Conservation (phyloP, 495 filamentous ascomycete genomes). For the Talaromyces liani region DNA sequence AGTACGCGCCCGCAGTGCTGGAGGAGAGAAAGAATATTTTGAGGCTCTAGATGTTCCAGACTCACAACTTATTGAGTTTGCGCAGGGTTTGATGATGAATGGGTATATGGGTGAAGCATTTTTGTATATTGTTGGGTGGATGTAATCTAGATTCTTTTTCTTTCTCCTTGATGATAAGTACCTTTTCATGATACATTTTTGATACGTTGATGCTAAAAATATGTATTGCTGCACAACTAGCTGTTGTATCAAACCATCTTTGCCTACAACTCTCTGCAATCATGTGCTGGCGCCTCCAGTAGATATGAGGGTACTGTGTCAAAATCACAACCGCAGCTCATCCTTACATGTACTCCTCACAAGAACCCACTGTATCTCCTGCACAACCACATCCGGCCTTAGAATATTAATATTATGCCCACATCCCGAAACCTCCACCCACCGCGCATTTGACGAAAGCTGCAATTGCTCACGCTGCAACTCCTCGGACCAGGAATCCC, state of each 20-base stretch:
- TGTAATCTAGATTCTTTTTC: constrained; percentile 7
- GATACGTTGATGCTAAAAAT: background rate
- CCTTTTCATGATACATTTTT: background rate
- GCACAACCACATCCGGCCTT: constrained; percentile 38
- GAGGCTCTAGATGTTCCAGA: constrained; percentile 14
- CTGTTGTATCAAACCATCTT: background rate
- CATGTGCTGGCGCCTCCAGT: background rate
- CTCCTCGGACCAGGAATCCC: constrained; percentile 27
- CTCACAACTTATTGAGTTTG: constrained; percentile 23
- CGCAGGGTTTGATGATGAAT: constrained; percentile 20
- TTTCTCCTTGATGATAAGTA: background rate
- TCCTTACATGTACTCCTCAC: background rate
- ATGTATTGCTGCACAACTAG: background rate
- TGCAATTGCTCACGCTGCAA: constrained; percentile 39
- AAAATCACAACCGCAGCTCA: background rate
- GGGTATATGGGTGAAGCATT: constrained; percentile 22
- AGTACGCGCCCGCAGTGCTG: constrained; percentile 14
- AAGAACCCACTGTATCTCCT: constrained; percentile 39
- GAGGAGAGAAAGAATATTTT: constrained; percentile 18
- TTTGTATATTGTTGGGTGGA: constrained; percentile 29
- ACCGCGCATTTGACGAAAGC: constrained; percentile 26
- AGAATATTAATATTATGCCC: constrained; percentile 44
- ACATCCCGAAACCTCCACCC: constrained; percentile 33
- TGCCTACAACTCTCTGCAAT: background rate
- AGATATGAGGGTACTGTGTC: background rate